phyloP scores from a whole-genome alignment of 805 yeast species.

The Starmerella vaccinii region DNA sequence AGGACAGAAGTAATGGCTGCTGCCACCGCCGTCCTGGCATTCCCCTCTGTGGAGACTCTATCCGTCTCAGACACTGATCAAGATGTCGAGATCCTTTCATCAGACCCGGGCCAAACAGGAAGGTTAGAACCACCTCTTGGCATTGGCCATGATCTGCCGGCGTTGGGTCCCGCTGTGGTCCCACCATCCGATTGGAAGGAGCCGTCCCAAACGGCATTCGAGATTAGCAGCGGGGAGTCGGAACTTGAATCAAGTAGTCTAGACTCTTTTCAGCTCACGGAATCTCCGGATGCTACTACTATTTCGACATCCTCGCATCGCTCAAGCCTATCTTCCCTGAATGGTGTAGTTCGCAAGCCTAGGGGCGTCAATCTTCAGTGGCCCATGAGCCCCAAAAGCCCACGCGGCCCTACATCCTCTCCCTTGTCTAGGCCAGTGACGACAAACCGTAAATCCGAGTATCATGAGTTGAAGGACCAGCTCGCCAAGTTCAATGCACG shows the following conservation, averaged over 20 bases:
- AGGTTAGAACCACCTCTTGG: not conserved
- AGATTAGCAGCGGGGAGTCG: not conserved
- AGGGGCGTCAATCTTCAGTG: not conserved
- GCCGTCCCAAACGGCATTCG: not conserved
- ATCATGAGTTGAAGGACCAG: conserved; percentile 14
- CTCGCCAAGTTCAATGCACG: conserved; percentile 15
- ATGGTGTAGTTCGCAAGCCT: conserved; percentile 1
- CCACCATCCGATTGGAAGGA: not conserved
- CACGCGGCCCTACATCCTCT: not conserved
- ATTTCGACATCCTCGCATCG: conserved; percentile 9
- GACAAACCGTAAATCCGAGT: not conserved
- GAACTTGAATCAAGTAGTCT: conserved; percentile 12
- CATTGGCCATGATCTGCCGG: not conserved
- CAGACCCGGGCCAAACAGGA: not conserved
- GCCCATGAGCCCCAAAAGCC: not conserved
- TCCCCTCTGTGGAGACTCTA: not conserved
- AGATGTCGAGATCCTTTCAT: not conserved
- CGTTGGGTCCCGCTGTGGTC: not conserved
- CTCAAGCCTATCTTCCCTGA: conserved; percentile 16
- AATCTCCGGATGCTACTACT: conserved; percentile 13
- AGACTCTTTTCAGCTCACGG: conserved; percentile 13
- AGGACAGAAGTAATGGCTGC: not conserved
- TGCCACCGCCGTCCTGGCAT: not conserved
- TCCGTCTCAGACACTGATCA: not conserved
- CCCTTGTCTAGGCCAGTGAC: not conserved